Conservation (phyloP, 169 alveolate species). For the Toxoplasma gondii region DNA sequence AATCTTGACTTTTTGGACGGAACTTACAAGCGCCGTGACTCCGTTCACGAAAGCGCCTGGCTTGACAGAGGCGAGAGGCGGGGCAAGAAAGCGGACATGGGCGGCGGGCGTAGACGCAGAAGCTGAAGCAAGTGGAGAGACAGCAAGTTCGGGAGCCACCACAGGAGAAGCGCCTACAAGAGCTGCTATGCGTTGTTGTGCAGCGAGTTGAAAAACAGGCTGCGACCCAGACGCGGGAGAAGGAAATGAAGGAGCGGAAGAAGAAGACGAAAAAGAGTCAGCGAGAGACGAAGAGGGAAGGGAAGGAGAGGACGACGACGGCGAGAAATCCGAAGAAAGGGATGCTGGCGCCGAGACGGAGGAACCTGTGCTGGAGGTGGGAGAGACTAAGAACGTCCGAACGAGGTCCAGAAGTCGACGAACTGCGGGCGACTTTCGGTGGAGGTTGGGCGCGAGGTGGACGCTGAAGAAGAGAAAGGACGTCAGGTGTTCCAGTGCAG, state of each 20-base stretch:
- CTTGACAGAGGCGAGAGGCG: background rate
- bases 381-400: background rate
- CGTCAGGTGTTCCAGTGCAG: background rate
- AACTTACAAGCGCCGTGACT: background rate
- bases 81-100: background rate
- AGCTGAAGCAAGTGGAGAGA: background rate
- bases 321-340: background rate
- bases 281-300: background rate
- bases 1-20: background rate
- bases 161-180: background rate
- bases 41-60: background rate
- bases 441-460: background rate
- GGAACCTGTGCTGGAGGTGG: background rate
- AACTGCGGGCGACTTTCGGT: background rate
- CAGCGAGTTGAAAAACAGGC: background rate
- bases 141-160: too few relatives aligned
- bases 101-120: background rate
- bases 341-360: background rate
- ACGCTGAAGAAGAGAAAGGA: slow-evolving; percentile 25
- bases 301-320: background rate
- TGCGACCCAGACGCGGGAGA: too few relatives aligned
- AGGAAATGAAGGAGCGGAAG: too few relatives aligned
- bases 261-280: too few relatives aligned
- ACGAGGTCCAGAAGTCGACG: slow-evolving; percentile 13
- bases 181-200: background rate